Evolutionary conservation across 73 alveolate genomes (phyloP), one percentile per base, ranked within the genome.

Genomic region (Paramecium caudatum): DNA sequence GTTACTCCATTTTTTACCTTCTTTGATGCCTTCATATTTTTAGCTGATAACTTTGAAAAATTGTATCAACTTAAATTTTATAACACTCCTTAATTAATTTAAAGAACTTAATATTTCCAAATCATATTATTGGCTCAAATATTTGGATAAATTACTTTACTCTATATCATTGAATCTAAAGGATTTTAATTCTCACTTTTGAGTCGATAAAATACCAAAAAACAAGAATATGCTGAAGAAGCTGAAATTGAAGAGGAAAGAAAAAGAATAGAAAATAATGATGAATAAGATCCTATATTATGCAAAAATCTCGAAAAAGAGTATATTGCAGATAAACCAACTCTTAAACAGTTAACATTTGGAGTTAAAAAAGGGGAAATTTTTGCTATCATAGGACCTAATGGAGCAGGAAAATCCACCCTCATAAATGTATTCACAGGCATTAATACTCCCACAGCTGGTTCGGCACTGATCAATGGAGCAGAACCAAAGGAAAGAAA

Each of bases 391-490:
- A 25, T 90, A 13, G 94, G 94, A 37, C 92, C 87, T 5, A 90
- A 90, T 90, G 94, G 94, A 4, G 93, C 94, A 12, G 94, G 94
- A 30, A 90, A 90, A 46, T 82, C 94, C 32, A 90, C 94, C 6
- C 47, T 90, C 6, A 90, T 90, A 7, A 82, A 82, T 34, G 17
- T 84, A 7, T 83, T 90, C 19, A 90, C 94, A 8, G 94, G 94
- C 9, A 46, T 90, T 34, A 21, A 16, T n/a, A 16, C 41, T n/a
- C 91, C 96, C 12, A 46, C 97, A 10, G 32, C 34, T 19, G 97
- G 97, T 6, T 27, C 17, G 12, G 91, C 93, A 8, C 39, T 48
- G 17, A 82, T 90, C 0, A 78, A 37, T 5, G 94, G 90, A 33
- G 48, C 8, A 8, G 90, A 82, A 63, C 90, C 68, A 9, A 23